Evolutionary conservation across 1,284 basidiomycete species (phyloP), one percentile per base, ranked within the genome.

Genomic region (Moniliella sp.): DNA sequence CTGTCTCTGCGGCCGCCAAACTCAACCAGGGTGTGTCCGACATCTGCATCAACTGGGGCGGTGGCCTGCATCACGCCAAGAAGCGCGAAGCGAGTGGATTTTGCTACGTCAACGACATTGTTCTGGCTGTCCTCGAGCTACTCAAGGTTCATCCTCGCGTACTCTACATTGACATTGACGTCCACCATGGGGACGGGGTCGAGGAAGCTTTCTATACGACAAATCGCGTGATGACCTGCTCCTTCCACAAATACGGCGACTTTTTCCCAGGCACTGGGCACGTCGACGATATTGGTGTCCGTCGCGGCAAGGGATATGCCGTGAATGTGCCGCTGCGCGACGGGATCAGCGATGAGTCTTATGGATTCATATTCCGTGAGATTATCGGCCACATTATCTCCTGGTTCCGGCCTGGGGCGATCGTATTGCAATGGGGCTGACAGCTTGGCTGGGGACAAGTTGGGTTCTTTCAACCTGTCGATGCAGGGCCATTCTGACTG

Each of bases 131-230:
- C 23, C 43, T 56, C 21, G 55, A 60, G 42, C 44, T 60, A 15
- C 35, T 60, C 10, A 39, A 50, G 12, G 65, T 65, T 42, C 69
- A 72, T 52, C 73, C 79, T 0, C 77, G 91, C 35, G 86, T 97
- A 2, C 67, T 97, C 15, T 97, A 97, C 62, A 79, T 97, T 57
- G 88, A 97, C 62, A 88, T 97, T 36, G 88, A 97, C 62, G 83
- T 84, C 35, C 88, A 94, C 61, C 88, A 97, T 51, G 88, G 88
- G 4, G 91, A 97, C 56, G 91, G 88, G 12, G 88, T 97, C 19
- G 88, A 97, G 53, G 88, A 97, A 59, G 91, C 88, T 1, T 97
- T 97, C 66, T 94, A 93, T 62, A 84, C 81, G 15, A 93, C 83
- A 2, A 79, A 97, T 59, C 69, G 88, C 32, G 88, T 97, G 46